These are phyloP conservation scores for Viola pubescens DNA, from an alignment of 441 rosid genomes.

Conservation along the genomic window DNA sequence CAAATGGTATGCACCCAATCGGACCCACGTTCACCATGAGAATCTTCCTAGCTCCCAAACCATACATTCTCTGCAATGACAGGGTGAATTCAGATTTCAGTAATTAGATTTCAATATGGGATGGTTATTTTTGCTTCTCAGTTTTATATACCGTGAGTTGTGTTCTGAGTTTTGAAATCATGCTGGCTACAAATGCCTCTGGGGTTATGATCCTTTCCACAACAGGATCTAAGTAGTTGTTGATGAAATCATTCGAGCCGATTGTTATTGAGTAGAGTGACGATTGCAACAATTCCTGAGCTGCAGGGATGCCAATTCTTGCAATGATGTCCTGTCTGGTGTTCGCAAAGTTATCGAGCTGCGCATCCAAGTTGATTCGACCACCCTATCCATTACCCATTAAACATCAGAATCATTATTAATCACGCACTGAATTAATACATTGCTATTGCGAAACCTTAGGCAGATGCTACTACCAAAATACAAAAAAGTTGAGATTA, in stretches of 20 bases:
- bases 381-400: conserved; percentile 33
- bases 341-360: conserved; percentile 59
- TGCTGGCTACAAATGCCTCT: conserved; percentile 31
- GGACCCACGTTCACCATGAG: conserved; percentile 55
- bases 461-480: neutral
- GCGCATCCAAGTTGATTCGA: conserved; percentile 61
- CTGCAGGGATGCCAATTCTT: conserved; percentile 35
- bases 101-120: no score
- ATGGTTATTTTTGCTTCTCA: no score
- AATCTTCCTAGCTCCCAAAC: conserved; percentile 55
- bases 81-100: no score
- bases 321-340: conserved; percentile 53
- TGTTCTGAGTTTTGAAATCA: conserved; percentile 42
- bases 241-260: conserved; percentile 71
- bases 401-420: neutral
- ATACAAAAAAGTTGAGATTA: neutral
- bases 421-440: no score
- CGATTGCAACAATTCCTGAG: conserved; percentile 26
- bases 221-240: conserved; percentile 55
- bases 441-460: no score
- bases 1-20: conserved; percentile 63
- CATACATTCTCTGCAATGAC: conserved; percentile 46
- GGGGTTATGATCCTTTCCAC: conserved; percentile 36
- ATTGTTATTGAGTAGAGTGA: conserved; percentile 50
- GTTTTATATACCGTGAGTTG: conserved; percentile 36